Percentiles rank a stretch among this genome's conserved stretches.
phyloP scores from a whole-genome alignment of 1,284 basidiomycete genomes.

The Papiliotrema nemorosa region DNA sequence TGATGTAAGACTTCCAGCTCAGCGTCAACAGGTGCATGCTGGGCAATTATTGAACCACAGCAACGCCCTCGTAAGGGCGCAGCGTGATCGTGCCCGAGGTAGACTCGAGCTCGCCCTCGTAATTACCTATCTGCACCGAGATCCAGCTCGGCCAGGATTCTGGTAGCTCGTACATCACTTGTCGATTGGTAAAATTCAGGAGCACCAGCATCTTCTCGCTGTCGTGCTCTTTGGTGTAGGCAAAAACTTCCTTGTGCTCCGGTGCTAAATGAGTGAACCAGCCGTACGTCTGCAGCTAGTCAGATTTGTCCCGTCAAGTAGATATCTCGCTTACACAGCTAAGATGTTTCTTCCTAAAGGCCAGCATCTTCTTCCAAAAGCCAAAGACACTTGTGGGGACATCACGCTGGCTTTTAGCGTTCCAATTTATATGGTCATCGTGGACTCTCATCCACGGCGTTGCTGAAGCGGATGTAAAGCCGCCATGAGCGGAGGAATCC shows the following conservation, averaged over 20 bases:
- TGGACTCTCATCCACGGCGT: conserved; percentile 74
- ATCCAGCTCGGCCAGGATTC: too few relatives aligned
- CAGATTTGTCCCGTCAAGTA: too few relatives aligned
- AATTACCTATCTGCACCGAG: too few relatives aligned
- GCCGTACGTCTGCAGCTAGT: conserved; percentile 7
- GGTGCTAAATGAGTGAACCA: conserved; percentile 3
- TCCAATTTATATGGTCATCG: conserved; percentile 64
- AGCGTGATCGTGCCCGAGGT: too few relatives aligned
- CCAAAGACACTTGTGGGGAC: conserved; percentile 56
- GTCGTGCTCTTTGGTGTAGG: conserved; percentile 6
- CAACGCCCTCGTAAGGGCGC: too few relatives aligned
- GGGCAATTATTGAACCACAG: too few relatives aligned
- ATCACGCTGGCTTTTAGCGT: conserved; percentile 56
- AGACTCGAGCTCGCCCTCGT: too few relatives aligned
- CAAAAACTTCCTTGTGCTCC: conserved; percentile 3
- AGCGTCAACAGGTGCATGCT: too few relatives aligned
- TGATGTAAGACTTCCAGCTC: too few relatives aligned
- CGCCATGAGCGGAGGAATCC: conserved; percentile 57
- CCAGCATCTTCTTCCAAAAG: conserved; percentile 61
- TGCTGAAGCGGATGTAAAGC: conserved; percentile 57
- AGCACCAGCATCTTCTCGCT: conserved; percentile 4
- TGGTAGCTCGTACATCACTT: too few relatives aligned
- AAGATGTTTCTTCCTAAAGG: conserved; percentile 55
- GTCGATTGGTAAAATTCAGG: conserved; percentile 11
- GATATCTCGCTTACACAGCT: neutral